Conservation (phyloP, 768 basidiomycete species). For the Strobilomyces confusus region DNA sequence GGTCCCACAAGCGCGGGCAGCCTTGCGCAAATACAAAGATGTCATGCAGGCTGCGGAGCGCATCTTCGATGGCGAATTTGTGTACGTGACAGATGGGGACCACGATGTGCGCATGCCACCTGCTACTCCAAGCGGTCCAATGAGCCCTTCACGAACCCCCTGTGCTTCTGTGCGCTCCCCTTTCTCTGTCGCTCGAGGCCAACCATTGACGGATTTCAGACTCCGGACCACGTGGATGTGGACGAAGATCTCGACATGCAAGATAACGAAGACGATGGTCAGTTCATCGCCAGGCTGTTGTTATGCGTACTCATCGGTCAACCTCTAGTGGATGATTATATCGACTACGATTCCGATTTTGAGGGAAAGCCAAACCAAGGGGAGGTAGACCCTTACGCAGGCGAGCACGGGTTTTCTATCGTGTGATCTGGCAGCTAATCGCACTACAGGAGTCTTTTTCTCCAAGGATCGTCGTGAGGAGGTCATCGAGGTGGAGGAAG, state of each 20-base stretch:
- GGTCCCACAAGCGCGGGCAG: conserved; percentile 74
- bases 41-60: conserved; percentile 90
- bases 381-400: conserved; percentile 87
- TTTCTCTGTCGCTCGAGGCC: background rate
- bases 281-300: conserved; percentile 1
- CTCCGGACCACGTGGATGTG: conserved; percentile 53
- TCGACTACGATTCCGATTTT: conserved; percentile 82
- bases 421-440: conserved; percentile 6
- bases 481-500: conserved; percentile 88
- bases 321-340: conserved; percentile 49
- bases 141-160: conserved; percentile 30
- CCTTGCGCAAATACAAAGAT: conserved; percentile 77
- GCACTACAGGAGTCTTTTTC: conserved; percentile 75
- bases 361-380: conserved; percentile 45
- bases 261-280: conserved; percentile 53
- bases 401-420: conserved; percentile 34
- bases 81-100: conserved; percentile 53
- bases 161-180: conserved; percentile 19
- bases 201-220: conserved; percentile 36
- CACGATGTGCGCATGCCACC: conserved; percentile 49
- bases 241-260: conserved; percentile 46
- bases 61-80: conserved; percentile 82
- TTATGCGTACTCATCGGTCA: conserved; percentile 6
- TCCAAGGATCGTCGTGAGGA: conserved; percentile 91
- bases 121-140: conserved; percentile 16